These are phyloP conservation scores for Polygonum aviculare DNA, from an alignment of 148 eudicot genomes.

Conservation along the genomic window DNA sequence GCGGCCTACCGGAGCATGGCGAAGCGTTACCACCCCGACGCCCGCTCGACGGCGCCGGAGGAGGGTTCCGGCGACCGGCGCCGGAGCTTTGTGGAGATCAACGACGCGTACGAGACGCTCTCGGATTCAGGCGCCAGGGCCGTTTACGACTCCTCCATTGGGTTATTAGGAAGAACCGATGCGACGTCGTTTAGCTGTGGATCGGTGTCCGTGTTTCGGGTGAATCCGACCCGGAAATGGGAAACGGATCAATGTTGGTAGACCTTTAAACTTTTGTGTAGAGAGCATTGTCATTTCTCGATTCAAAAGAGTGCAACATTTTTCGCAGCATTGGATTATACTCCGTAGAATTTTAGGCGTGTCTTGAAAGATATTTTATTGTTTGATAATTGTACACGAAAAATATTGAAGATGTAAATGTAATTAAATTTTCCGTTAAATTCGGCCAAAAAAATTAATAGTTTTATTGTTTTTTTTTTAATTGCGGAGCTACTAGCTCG, in stretches of 20 bases:
- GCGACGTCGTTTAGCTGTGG: background rate
- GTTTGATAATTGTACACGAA: too few relatives aligned
- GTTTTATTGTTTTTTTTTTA: too few relatives aligned
- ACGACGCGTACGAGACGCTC: slow-evolving; percentile 42
- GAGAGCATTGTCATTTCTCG: too few relatives aligned
- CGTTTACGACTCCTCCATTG: slow-evolving; percentile 20
- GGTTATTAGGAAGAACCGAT: background rate
- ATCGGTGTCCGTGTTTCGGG: background rate
- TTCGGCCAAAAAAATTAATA: too few relatives aligned
- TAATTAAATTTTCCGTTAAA: too few relatives aligned
- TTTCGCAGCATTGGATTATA: too few relatives aligned
- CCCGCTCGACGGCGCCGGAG: slow-evolving; percentile 26
- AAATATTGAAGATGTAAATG: too few relatives aligned
- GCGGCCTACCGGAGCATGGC: slow-evolving; percentile 49
- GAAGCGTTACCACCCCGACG: slow-evolving; percentile 59
- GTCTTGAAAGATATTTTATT: too few relatives aligned
- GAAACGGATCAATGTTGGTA: slow-evolving; percentile 7
- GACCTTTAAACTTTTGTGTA: background rate
- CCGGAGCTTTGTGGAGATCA: slow-evolving; percentile 41
- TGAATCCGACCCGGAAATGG: background rate
- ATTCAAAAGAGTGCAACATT: too few relatives aligned
- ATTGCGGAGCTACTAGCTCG: too few relatives aligned
- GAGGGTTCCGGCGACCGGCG: slow-evolving; percentile 20
- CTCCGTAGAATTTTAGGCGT: too few relatives aligned
- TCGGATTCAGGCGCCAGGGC: slow-evolving; percentile 46